Conservation (phyloP, 1,284 basidiomycete species). For the Takashimella tepidaria region DNA sequence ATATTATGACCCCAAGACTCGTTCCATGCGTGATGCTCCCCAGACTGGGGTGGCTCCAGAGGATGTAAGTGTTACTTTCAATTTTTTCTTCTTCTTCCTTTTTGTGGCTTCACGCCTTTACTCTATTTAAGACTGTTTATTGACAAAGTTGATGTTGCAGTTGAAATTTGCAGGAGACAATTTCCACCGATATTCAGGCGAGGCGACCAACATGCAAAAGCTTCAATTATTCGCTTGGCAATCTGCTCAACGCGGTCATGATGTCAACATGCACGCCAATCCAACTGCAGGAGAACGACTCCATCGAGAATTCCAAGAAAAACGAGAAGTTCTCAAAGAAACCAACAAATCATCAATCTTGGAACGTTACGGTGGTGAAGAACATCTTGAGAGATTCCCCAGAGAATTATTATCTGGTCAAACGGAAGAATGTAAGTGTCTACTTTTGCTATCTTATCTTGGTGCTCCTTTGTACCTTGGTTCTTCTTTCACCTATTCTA, state of each 20-base stretch:
- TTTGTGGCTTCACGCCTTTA: no score
- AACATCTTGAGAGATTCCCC: conserved; percentile 74
- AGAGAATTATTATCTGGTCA: conserved; percentile 87
- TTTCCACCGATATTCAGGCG: conserved; percentile 83
- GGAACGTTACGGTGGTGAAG: conserved; percentile 86
- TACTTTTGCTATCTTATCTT: no score
- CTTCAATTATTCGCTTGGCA: conserved; percentile 98
- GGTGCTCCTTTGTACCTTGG: no score
- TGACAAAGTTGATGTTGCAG: no score
- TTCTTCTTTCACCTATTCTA: no score
- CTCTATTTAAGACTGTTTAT: no score
- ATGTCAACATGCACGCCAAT: conserved; percentile 92
- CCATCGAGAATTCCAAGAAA: conserved; percentile 82
- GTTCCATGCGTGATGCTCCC: conserved; percentile 98
- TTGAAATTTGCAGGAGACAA: conserved; percentile 93
- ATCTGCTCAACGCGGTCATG: conserved; percentile 84
- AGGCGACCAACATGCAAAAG: conserved; percentile 82
- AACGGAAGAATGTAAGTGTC: conserved; percentile 71
- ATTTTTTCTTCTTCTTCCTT: conserved; percentile 4
- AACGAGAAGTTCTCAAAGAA: conserved; percentile 87
- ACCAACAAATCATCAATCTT: conserved; percentile 80
- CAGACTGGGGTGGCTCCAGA: conserved; percentile 68
- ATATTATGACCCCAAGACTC: conserved; percentile 99
- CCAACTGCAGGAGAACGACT: conserved; percentile 91
- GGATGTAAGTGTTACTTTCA: conserved; percentile 58